Evolutionary conservation across 2,329 filamentous ascomycete species (phyloP).

Genomic region (Botryotinia narcissicola): DNA sequence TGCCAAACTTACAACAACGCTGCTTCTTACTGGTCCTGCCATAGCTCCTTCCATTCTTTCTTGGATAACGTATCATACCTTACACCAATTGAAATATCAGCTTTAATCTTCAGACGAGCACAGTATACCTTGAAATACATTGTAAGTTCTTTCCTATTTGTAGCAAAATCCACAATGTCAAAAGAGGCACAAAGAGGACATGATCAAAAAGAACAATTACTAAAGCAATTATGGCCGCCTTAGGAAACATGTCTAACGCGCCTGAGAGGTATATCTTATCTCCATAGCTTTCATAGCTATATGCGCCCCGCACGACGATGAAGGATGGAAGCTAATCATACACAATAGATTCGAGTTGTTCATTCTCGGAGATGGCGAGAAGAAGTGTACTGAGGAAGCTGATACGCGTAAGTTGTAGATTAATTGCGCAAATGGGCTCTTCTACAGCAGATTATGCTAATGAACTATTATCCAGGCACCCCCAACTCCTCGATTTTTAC

Average conservation of each 20-base stretch:
- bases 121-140: not conserved
- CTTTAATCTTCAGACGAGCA: conserved; percentile 4
- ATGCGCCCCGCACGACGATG: not conserved
- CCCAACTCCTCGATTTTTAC: conserved; percentile 94
- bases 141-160: not conserved
- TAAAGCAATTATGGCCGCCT: not conserved
- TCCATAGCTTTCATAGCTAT: not conserved
- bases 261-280: conserved; percentile 13
- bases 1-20: not conserved
- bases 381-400: conserved; percentile 85
- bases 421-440: not conserved
- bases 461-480: conserved; percentile 59
- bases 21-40: not conserved
- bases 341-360: conserved; percentile 82
- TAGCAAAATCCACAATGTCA: not conserved
- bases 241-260: conserved; percentile 22
- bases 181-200: conserved; percentile 3
- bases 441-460: not conserved
- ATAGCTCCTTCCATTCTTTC: not conserved
- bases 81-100: not conserved
- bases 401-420: conserved; percentile 73
- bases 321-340: not conserved
- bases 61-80: not conserved
- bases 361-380: conserved; percentile 81
- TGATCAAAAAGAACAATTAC: conserved; percentile 12